Evolutionary conservation across 345 rosid genomes (phyloP), one percentile per base, ranked within the genome.

Genomic region (Citrus mangshanensis): DNA sequence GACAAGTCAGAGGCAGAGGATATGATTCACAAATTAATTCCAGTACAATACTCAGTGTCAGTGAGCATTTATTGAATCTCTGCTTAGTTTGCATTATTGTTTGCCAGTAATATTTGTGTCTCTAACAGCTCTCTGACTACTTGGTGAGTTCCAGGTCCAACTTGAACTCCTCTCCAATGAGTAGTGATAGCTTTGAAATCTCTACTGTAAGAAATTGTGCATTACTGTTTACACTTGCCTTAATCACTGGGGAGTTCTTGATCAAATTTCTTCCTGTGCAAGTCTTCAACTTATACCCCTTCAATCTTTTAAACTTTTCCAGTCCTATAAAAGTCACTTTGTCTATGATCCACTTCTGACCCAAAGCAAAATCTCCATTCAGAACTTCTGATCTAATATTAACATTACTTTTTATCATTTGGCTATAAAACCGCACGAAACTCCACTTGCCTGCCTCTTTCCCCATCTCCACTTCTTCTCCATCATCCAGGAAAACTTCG

Each of bases 401-500:
- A 8, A 70, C 14, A 28, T 16, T 46, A 27, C 30, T 27, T 9
- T 27, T 70, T 49, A 70, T n/a, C 18, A 70, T 4, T 49, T 16
- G 9, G 38, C 37, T 9, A 46, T 49, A 7, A 70, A 70, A 27
- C 16, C 16, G 21, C 10, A 46, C 60, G 16, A 7, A 46, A 70
- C 37, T 70, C 73, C 73, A 70, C 4, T 16, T 70, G 60, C 73
- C 38, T 49, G 4, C 60, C 24, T 27, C 60, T 70, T 70, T 34
- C 27, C 73, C 73, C 60, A 70, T 49, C 7, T 54, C 60, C 37
- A 70, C 37, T 7, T 49, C 60, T 70, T 28, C 73, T 16, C 73
- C 73, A 13, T 70, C 38, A 24, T 70, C 73, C 24, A 46, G 18
- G 60, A 70, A 46, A 70, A 70, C 73, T 70, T 70, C 73, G 4